A percentile compares a stretch with the other conserved stretches of the same genome.
Evolutionary conservation across 345 rosid species (phyloP).

Genomic region (Populus pruinosa): DNA sequence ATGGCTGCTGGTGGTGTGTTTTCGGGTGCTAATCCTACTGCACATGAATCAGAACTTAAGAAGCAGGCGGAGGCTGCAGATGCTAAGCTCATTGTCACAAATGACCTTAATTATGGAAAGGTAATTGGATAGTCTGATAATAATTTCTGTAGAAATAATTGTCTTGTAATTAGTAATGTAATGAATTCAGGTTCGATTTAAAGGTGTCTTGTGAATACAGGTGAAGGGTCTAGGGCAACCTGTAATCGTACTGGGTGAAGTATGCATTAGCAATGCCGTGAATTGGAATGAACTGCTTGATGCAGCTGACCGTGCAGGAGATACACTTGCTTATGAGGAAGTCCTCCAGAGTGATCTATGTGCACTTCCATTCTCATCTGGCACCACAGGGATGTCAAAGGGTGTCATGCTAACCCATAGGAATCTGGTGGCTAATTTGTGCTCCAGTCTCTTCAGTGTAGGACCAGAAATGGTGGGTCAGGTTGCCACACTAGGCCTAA

Average conservation of each 20-base stretch:
- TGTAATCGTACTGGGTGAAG: conserved; percentile 55
- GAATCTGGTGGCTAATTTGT: conserved; percentile 78
- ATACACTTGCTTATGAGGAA: conserved; percentile 21
- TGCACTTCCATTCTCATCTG: conserved; percentile 97
- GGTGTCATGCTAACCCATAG: conserved; percentile 89
- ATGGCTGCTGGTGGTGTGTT: conserved; percentile 92
- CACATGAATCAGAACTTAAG: conserved; percentile 67
- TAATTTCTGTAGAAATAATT: not conserved
- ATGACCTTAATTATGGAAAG: conserved; percentile 63
- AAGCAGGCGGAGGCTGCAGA: conserved; percentile 77
- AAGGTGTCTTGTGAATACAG: conserved; percentile 24
- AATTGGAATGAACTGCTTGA: conserved; percentile 73
- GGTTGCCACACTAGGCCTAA: conserved; percentile 63
- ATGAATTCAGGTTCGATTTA: not conserved
- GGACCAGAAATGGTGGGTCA: conserved; percentile 68
- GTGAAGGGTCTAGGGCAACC: conserved; percentile 58
- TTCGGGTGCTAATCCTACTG: conserved; percentile 85
- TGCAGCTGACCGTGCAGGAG: conserved; percentile 63
- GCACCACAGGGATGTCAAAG: conserved; percentile 89
- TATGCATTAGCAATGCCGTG: conserved; percentile 42
- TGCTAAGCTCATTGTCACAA: conserved; percentile 76
- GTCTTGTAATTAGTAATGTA: not conserved
- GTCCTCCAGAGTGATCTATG: conserved; percentile 66
- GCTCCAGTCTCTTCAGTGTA: conserved; percentile 77
- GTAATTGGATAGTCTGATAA: conserved; percentile 17